A percentile compares a stretch with the other conserved stretches of the same genome.
Evolutionary conservation across 23 red algal species (phyloP).

Genomic region (Gracilaria gracilis): DNA sequence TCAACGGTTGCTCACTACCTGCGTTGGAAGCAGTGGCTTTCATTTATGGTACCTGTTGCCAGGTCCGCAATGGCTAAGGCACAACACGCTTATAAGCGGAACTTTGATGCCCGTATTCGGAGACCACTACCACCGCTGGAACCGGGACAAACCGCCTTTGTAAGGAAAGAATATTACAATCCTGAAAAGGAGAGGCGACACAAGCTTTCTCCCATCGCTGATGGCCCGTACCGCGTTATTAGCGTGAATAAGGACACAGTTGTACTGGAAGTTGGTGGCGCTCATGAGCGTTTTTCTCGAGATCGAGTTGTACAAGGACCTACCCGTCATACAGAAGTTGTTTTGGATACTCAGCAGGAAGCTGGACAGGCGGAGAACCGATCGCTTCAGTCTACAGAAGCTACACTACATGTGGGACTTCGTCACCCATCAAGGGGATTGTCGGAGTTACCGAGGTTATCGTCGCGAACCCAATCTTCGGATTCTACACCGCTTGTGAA

Average conservation of each 20-base stretch:
- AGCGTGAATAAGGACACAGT: constrained; percentile 13
- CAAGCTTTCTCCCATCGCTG: constrained; percentile 25
- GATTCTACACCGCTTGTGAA: not conserved
- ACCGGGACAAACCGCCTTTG: not conserved
- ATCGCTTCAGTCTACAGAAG: no score
- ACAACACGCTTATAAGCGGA: constrained; percentile 2
- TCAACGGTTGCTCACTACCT: not conserved
- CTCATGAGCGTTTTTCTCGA: constrained; percentile 7
- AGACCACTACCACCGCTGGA: not conserved
- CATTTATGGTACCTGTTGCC: not conserved
- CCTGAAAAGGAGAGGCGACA: not conserved
- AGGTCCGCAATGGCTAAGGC: not conserved
- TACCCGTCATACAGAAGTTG: not conserved
- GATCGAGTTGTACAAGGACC: constrained; percentile 10
- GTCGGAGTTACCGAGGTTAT: no score
- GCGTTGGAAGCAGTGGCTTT: not conserved
- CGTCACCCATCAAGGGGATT: no score
- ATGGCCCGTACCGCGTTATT: constrained; percentile 20
- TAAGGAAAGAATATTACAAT: constrained; percentile 25
- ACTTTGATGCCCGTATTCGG: constrained; percentile 13
- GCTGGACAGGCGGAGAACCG: no score
- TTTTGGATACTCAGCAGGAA: not conserved
- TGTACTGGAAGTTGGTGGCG: constrained; percentile 3
- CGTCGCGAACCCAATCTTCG: not conserved
- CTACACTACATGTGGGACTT: no score